Base-by-base conservation (phyloP, 2,329 filamentous ascomycete genomes). In the Aspergillus puulaauensis region DNA sequence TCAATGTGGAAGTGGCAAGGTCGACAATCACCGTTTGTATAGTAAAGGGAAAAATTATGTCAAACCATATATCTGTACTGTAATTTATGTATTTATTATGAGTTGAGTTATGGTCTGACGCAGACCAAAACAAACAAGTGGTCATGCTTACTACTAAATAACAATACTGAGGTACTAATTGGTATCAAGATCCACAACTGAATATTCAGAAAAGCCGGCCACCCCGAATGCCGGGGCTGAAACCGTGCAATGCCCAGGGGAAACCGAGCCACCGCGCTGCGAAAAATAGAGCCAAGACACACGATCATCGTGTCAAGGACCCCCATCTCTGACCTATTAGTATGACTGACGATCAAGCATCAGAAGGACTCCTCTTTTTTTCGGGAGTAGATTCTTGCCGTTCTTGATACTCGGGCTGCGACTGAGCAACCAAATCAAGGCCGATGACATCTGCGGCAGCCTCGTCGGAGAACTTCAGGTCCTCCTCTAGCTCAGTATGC, bases 381-480 rank as follows among this genome's bases (percentile, higher is more conserved):
- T 46, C 51, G 21, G 51, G 27, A 6, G n/a, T 6, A 23, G 11
- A 19, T 45, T 33, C 37, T 24, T 44, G 37, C 27, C 27, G 27
- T 31, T 31, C 8, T 31, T 31, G 27, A 31, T 31, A 31, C 27
- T 31, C 27, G 9, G 27, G 27, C 14, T 24, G 23, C 14, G 35
- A 2, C 17, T 55, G 53, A 1, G 62, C 62, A 31, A 66, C 61
- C 21, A 63, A 56, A 5, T 62, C 59, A 12, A 68, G 58, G 37
- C 68, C 70, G 4, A 63, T 58, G 37, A 96, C 88, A 64, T 96
- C 90, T 24, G 83, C 85, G 15, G 88, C 69, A 0, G 89, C 95
- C 82, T 95, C 90, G 68, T 96, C 92, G 19, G 89, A 91, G 73
- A 91, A 93, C 70, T 87, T 86, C 52, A 96, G 79, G 74, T 97